Conservation (phyloP, 805 yeast genomes). For the Huiozyma naganishii region DNA sequence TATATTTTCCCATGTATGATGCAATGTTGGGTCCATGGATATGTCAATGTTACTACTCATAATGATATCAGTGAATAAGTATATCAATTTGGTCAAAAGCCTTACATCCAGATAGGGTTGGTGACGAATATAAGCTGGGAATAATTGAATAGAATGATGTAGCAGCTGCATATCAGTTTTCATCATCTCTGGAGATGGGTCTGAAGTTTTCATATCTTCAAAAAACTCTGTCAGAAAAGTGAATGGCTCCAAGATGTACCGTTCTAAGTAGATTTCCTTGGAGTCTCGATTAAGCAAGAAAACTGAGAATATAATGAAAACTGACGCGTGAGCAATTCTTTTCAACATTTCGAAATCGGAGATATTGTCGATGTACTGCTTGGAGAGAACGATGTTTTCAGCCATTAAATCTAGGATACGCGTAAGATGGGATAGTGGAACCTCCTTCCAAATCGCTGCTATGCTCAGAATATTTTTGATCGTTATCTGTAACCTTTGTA, state of each 20-base stretch:
- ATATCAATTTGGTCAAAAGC: slow-evolving; percentile 49
- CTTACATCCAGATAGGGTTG: slow-evolving; percentile 36
- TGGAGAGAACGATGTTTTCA: slow-evolving; percentile 10
- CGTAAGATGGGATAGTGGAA: slow-evolving; percentile 6
- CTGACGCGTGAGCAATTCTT: slow-evolving; percentile 26
- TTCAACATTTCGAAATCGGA: slow-evolving; percentile 5
- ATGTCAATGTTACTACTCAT: slow-evolving; percentile 11
- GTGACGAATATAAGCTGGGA: slow-evolving; percentile 17
- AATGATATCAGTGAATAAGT: slow-evolving; percentile 28
- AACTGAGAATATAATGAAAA: slow-evolving; percentile 31
- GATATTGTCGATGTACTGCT: not conserved
- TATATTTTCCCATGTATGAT: slow-evolving; percentile 15
- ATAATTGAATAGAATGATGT: slow-evolving; percentile 10
- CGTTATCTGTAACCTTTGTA: slow-evolving; percentile 10
- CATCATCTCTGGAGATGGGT: not conserved
- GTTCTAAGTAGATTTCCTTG: slow-evolving; percentile 37
- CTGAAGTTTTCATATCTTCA: slow-evolving; percentile 12
- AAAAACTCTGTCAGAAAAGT: slow-evolving; percentile 29
- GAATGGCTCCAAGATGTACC: slow-evolving; percentile 32
- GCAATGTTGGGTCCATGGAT: slow-evolving; percentile 5
- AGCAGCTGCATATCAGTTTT: slow-evolving; percentile 8
- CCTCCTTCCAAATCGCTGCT: slow-evolving; percentile 6
- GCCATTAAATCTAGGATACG: slow-evolving; percentile 13
- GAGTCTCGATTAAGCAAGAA: slow-evolving; percentile 34
- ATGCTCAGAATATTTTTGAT: slow-evolving; percentile 12